Evolutionary conservation across 192 early-diverging fungal species (phyloP).

Genomic region (Coemansia sp.): DNA sequence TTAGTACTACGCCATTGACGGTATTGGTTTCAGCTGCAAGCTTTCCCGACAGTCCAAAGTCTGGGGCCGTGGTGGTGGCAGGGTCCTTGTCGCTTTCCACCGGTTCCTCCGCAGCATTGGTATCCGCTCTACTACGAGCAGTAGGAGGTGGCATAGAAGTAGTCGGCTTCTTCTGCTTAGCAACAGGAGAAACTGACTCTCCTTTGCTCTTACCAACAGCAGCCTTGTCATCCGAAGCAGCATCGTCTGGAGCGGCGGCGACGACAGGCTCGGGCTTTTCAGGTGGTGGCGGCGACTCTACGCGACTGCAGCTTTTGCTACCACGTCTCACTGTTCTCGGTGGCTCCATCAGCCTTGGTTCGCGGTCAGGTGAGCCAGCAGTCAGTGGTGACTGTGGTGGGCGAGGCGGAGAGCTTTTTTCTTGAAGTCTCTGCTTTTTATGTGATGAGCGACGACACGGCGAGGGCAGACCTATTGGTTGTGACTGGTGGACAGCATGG

Average conservation of each 20-base stretch:
- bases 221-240: neutral
- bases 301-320: neutral
- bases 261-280: neutral
- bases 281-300: neutral
- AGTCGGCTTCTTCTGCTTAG: neutral
- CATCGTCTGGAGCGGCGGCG: neutral
- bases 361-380: neutral
- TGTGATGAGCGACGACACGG: neutral
- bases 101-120: slow-evolving; percentile 5
- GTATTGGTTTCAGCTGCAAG: slow-evolving; percentile 88
- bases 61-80: slow-evolving; percentile 54
- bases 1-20: slow-evolving; percentile 82
- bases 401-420: neutral
- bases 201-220: neutral
- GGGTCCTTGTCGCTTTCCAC: slow-evolving; percentile 9
- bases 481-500: neutral
- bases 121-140: neutral
- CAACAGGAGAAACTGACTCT: neutral
- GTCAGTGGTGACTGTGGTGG: neutral
- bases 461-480: neutral
- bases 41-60: slow-evolving; percentile 84
- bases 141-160: neutral
- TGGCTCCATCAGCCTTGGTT: neutral
- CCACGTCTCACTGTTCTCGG: neutral
- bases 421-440: slow-evolving; percentile 1